Conservation (phyloP, 139 green algal genomes). For the Astrephomene gubernaculifera region DNA sequence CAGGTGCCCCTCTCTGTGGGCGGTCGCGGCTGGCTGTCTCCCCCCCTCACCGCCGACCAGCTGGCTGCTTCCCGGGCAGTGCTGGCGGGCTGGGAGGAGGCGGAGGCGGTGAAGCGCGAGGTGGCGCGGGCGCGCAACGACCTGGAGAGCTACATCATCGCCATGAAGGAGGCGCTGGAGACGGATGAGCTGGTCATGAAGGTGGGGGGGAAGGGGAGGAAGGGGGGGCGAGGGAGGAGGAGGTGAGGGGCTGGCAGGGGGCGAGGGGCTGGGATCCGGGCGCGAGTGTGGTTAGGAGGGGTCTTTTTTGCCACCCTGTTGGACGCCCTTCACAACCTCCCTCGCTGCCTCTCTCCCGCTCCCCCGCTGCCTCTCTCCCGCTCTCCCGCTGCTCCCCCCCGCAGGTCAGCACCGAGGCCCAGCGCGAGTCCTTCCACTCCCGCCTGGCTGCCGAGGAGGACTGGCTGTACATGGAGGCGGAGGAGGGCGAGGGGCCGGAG, state of each 20-base stretch:
- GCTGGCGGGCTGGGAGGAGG: slow-evolving; percentile 38
- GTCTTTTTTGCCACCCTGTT: too few relatives aligned
- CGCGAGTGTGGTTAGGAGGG: too few relatives aligned
- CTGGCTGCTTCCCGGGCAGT: not conserved
- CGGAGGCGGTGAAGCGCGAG: slow-evolving; percentile 73
- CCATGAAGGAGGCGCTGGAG: slow-evolving; percentile 70
- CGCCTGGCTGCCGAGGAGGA: slow-evolving; percentile 87
- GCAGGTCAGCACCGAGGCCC: slow-evolving; percentile 82
- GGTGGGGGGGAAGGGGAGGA: slow-evolving; percentile 41
- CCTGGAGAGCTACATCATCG: slow-evolving; percentile 94
- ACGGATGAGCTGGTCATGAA: slow-evolving; percentile 63
- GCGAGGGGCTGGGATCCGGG: too few relatives aligned
- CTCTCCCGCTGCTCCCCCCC: too few relatives aligned
- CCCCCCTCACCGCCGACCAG: not conserved
- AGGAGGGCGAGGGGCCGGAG: slow-evolving; percentile 56
- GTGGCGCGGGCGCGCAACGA: slow-evolving; percentile 85
- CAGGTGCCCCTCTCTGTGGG: slow-evolving; percentile 50
- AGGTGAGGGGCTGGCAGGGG: not conserved
- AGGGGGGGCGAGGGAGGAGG: not conserved
- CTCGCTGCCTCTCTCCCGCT: too few relatives aligned
- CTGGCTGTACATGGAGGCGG: slow-evolving; percentile 94
- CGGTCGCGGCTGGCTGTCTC: slow-evolving; percentile 24
- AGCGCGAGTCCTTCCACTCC: slow-evolving; percentile 70
- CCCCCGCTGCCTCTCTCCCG: too few relatives aligned
- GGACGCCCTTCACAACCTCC: too few relatives aligned